Evolutionary conservation across 1,284 basidiomycete genomes (phyloP), one percentile per base, ranked within the genome.

Genomic region (Leccinum colubrinum): DNA sequence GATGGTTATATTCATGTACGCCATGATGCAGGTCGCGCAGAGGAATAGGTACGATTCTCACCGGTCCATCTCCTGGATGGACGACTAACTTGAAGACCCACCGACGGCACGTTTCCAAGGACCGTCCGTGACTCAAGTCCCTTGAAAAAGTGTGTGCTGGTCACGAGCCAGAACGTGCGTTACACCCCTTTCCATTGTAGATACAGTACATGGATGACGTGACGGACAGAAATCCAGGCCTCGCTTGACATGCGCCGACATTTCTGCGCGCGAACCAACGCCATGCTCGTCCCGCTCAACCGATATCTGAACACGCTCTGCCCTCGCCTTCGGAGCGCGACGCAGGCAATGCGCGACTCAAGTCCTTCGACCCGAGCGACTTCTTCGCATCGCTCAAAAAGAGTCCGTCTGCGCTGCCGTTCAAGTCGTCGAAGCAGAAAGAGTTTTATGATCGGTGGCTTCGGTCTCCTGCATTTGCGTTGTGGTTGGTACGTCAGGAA

Each of bases 201-300:
- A 22, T 22, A 22, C 22, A 22, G 22, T 22, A 53, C 20, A 22
- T 43, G 58, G 53, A 61, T 51, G 1, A 30, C 52, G 30, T 5
- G 20, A 4, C 14, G 56, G 4, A 37, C 65, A 91, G 91, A 83
- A 69, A 72, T 86, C 2, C 80, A 83, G 55, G 85, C 83, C 4
- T 91, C 87, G 4, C 82, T 88, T 7, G 83, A 86, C 60, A 81
- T 98, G 33, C 86, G 94, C 22, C 83, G 86, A 50, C 95, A 98
- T 73, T 95, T 98, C 76, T 87, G 89, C 60, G 87, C 92, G 55
- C 83, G 97, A 25, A 96, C 97, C 0, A 93, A 91, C 30, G 88
- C 90, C 46, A 83, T 98, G 62, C 85, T 98, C n/a, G 88, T 94
- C 1, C 97, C 97, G 0, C 81, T 99, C 3, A 91, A 96, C 69